phyloP scores from a whole-genome alignment of 2,329 filamentous ascomycete genomes.

The Chaetothyriales sp. region DNA sequence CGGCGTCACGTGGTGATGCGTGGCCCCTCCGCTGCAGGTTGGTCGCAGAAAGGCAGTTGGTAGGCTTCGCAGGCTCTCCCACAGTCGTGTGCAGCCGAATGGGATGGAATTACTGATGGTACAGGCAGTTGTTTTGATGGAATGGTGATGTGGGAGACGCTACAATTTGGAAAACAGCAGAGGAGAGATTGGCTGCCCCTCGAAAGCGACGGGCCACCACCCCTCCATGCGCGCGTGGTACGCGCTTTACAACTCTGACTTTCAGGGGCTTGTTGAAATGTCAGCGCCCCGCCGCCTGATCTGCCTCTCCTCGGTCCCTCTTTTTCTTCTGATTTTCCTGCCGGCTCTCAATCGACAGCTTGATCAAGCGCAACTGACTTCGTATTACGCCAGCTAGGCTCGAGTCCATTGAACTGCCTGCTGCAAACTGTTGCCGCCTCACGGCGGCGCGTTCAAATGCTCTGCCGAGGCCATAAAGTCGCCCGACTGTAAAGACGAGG shows the following conservation, averaged over 20 bases:
- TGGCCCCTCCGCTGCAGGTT: background rate
- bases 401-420: background rate
- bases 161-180: background rate
- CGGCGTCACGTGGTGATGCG: background rate
- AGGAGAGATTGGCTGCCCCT: background rate
- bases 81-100: background rate
- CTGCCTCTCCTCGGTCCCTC: background rate
- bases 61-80: background rate
- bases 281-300: background rate
- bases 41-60: background rate
- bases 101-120: background rate
- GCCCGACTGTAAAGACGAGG: background rate
- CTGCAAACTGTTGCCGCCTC: background rate
- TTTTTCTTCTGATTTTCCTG: background rate
- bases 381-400: background rate
- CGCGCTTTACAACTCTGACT: background rate
- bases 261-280: background rate
- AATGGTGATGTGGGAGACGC: background rate
- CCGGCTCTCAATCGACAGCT: background rate
- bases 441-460: too few species aligned
- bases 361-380: background rate
- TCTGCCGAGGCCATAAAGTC: background rate
- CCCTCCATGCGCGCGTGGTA: background rate
- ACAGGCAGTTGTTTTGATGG: background rate
- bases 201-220: background rate